Evolutionary conservation across 1,284 basidiomycete species (phyloP).

Genomic region (Volvariella volvacea): DNA sequence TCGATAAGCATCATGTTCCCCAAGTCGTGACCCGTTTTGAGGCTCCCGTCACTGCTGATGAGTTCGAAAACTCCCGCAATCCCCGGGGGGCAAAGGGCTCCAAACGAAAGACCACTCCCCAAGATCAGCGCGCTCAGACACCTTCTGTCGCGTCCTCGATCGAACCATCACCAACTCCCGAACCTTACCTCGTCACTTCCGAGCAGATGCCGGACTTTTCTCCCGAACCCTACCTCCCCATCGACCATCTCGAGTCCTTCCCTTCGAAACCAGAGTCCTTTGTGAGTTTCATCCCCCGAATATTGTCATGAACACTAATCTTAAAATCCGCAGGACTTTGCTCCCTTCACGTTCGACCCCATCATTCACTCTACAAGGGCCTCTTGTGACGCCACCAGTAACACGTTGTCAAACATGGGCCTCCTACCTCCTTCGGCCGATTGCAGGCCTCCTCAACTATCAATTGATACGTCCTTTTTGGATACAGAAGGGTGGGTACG

Average conservation of each 20-base stretch:
- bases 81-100: slow-evolving; percentile 16
- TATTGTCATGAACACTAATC: not conserved
- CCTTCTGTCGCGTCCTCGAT: not conserved
- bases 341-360: not conserved
- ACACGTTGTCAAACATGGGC: not conserved
- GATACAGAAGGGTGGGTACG: not conserved
- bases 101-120: not conserved
- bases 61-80: slow-evolving; percentile 36
- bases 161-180: not conserved
- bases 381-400: not conserved
- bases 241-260: not conserved
- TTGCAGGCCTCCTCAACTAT: not conserved
- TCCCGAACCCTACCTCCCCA: not conserved
- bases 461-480: not conserved
- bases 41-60: slow-evolving; percentile 62
- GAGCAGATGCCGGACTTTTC: not conserved
- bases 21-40: slow-evolving; percentile 67
- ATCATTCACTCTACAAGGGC: not conserved
- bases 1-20: slow-evolving; percentile 63
- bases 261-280: not conserved
- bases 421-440: not conserved
- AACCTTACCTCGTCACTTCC: not conserved
- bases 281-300: not conserved
- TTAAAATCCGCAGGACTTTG: not conserved
- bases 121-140: not conserved